phyloP scores from a whole-genome alignment of 2,329 filamentous ascomycete species.

The Sporothrix pseudoabietina region DNA sequence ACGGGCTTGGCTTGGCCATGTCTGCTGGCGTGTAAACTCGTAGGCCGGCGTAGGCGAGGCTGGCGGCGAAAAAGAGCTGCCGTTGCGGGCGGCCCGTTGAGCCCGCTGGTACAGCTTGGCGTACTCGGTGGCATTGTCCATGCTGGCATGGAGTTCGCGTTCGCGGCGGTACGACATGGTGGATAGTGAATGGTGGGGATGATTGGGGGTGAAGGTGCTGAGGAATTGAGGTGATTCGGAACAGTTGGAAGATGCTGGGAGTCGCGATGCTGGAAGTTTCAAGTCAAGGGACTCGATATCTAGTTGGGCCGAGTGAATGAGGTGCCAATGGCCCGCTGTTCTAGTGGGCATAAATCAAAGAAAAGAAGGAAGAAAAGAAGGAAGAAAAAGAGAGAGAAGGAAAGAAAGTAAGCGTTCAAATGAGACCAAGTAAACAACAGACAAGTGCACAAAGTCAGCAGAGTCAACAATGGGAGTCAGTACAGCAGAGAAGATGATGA shows the following conservation, averaged over 20 bases:
- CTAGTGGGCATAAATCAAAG: not conserved
- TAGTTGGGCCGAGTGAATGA: not conserved
- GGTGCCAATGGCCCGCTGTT: not conserved
- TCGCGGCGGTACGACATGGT: constrained; percentile 29
- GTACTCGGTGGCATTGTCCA: constrained; percentile 28
- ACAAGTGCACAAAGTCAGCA: not conserved
- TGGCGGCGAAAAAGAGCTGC: constrained; percentile 30
- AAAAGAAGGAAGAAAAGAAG: not conserved
- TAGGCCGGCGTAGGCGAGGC: constrained; percentile 28
- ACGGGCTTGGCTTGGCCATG: constrained; percentile 20
- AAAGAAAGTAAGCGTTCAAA: not conserved
- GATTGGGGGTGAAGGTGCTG: not conserved
- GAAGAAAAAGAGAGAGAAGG: not conserved
- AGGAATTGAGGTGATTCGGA: not conserved
- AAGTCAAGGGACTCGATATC: not conserved
- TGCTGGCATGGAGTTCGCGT: constrained; percentile 17
- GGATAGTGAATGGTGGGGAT: not conserved
- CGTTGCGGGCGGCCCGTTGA: constrained; percentile 27
- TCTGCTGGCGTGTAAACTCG: constrained; percentile 30
- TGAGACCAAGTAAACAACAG: not conserved
- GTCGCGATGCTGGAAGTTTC: not conserved
- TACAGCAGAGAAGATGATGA: not conserved
- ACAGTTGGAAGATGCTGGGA: not conserved
- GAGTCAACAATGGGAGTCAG: not conserved
- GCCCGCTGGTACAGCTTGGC: constrained; percentile 31